A percentile compares a stretch with the other conserved stretches of the same genome.
phyloP scores from a whole-genome alignment of 345 rosid genomes.

The Leavenworthia alabamica region DNA sequence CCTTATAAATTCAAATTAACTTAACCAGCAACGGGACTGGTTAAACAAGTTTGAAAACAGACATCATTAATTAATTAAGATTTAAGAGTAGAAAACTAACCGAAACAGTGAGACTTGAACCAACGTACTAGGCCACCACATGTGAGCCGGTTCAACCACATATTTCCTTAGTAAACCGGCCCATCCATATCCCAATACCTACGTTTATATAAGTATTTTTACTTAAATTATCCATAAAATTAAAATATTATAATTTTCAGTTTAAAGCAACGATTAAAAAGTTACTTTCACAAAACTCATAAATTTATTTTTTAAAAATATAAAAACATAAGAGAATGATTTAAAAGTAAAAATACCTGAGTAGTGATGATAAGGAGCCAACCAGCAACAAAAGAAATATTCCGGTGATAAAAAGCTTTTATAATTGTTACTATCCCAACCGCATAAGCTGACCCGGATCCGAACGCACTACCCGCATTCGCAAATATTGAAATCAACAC shows the following conservation, averaged over 20 bases:
- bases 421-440: constrained; percentile 65
- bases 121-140: constrained; percentile 93
- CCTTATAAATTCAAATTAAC: no score
- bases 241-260: background rate
- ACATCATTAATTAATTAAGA: no score
- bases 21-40: no score
- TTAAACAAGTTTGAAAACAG: no score
- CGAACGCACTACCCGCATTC: constrained; percentile 83
- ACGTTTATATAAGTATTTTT: background rate
- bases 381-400: constrained; percentile 58
- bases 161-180: constrained; percentile 84
- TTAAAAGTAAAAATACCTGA: constrained; percentile 41
- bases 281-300: background rate
- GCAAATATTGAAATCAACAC: constrained; percentile 77
- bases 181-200: constrained; percentile 95
- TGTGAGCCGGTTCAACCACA: constrained; percentile 91
- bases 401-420: constrained; percentile 58
- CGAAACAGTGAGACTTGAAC: constrained; percentile 87
- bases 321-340: background rate
- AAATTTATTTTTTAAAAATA: background rate
- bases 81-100: constrained; percentile 30
- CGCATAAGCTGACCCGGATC: constrained; percentile 60
- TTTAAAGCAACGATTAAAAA: no score
- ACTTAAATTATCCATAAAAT: background rate
- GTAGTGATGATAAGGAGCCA: constrained; percentile 90